Percentiles rank a stretch among this genome's conserved stretches.
Evolutionary conservation across 345 rosid genomes (phyloP).

Genomic region (Crucihimalaya himalaica): DNA sequence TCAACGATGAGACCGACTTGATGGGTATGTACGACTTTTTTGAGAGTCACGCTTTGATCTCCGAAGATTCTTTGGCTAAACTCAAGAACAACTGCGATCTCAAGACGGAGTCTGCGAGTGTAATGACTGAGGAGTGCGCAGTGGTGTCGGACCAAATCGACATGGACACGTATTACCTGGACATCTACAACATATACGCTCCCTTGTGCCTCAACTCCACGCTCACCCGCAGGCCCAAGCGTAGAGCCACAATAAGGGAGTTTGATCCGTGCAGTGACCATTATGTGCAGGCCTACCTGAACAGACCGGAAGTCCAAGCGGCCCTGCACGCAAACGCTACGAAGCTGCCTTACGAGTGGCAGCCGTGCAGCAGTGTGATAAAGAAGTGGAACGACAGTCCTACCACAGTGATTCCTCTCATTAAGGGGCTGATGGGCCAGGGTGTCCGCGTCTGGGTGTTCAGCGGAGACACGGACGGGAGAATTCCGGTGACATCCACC

Average conservation of each 20-base stretch:
- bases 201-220: slow-evolving; percentile 54
- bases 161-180: slow-evolving; percentile 32
- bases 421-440: slow-evolving; percentile 53
- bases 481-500: slow-evolving; percentile 86
- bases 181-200: slow-evolving; percentile 82
- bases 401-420: slow-evolving; percentile 61
- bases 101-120: slow-evolving; percentile 39
- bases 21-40: slow-evolving; percentile 72
- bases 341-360: slow-evolving; percentile 64
- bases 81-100: slow-evolving; percentile 56
- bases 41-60: slow-evolving; percentile 63
- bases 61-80: slow-evolving; percentile 37
- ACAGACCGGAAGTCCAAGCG: slow-evolving; percentile 69
- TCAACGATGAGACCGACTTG: slow-evolving; percentile 65
- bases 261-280: slow-evolving; percentile 75
- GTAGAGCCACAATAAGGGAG: slow-evolving; percentile 39
- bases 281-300: slow-evolving; percentile 67
- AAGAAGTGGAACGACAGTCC: slow-evolving; percentile 70
- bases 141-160: slow-evolving; percentile 37
- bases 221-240: slow-evolving; percentile 60
- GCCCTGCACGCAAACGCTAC: slow-evolving; percentile 88
- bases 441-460: slow-evolving; percentile 76
- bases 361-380: slow-evolving; percentile 66
- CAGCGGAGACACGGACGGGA: slow-evolving; percentile 89
- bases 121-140: slow-evolving; percentile 45